phyloP scores from a whole-genome alignment of 1,139 yeast species.

The Williopsis jadinii region DNA sequence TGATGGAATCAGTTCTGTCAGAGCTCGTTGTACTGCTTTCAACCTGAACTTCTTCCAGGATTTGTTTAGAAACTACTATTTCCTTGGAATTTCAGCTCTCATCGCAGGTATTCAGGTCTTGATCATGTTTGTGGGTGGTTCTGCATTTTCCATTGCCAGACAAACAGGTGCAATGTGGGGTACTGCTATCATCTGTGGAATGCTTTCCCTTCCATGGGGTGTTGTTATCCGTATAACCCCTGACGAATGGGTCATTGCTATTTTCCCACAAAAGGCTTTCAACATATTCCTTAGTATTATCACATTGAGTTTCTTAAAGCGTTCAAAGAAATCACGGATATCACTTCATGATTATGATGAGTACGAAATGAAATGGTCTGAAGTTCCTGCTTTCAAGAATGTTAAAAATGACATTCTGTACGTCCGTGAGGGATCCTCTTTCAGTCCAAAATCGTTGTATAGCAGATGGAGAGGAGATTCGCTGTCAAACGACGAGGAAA shows the following conservation, averaged over 20 bases:
- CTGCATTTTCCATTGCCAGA: constrained; percentile 77
- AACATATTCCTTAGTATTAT: constrained; percentile 37
- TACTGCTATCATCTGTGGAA: constrained; percentile 78
- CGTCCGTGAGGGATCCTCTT: constrained; percentile 14
- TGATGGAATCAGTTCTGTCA: constrained; percentile 51
- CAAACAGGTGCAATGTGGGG: constrained; percentile 89
- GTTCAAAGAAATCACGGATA: constrained; percentile 18
- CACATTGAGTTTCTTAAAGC: constrained; percentile 40
- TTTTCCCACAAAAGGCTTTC: constrained; percentile 63
- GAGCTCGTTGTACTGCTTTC: constrained; percentile 48
- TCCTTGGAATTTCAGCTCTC: constrained; percentile 59
- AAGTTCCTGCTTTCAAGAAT: constrained; percentile 21
- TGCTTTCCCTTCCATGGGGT: constrained; percentile 78
- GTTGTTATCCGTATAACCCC: constrained; percentile 71
- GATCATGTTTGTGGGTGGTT: constrained; percentile 96
- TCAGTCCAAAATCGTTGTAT: constrained; percentile 20
- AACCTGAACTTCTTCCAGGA: constrained; percentile 81
- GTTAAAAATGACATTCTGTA: constrained; percentile 22
- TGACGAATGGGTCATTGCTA: constrained; percentile 61
- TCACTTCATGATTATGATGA: constrained; percentile 8
- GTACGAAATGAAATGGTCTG: constrained; percentile 15
- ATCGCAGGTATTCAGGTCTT: constrained; percentile 81
- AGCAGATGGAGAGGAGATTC: constrained; percentile 22
- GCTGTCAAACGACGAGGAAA: constrained; percentile 11
- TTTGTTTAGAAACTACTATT: constrained; percentile 74